A percentile compares a stretch with the other conserved stretches of the same genome.
phyloP scores from a whole-genome alignment of 352 stramenopile species.

The Phytophthora multivora region DNA sequence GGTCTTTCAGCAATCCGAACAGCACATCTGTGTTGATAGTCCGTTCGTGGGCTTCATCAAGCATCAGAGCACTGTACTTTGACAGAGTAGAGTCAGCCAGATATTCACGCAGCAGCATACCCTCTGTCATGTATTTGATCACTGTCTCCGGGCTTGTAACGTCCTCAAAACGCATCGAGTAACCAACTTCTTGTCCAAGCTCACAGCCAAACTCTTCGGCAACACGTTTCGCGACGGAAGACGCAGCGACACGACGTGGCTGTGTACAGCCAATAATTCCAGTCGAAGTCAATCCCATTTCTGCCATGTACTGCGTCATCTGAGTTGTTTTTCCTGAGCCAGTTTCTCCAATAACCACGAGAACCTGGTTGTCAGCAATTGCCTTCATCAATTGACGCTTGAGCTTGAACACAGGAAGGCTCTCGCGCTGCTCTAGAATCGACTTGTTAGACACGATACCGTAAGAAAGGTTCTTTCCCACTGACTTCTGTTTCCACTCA shows the following conservation, averaged over 20 bases:
- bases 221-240: slow-evolving; percentile 97
- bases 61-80: slow-evolving; percentile 96
- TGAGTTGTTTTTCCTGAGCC: slow-evolving; percentile 99
- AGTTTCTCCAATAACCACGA: slow-evolving; percentile 99
- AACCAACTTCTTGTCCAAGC: slow-evolving; percentile 94
- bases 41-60: slow-evolving; percentile 98
- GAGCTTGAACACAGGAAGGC: slow-evolving; percentile 97
- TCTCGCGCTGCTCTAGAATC: slow-evolving; percentile 97
- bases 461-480: slow-evolving; percentile 97
- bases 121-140: slow-evolving; percentile 99
- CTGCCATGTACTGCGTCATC: slow-evolving; percentile 99
- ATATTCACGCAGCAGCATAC: slow-evolving; percentile 99
- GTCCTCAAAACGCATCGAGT: slow-evolving; percentile 91
- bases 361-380: slow-evolving; percentile 95
- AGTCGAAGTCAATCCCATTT: slow-evolving; percentile 96
- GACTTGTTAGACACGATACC: slow-evolving; percentile 95
- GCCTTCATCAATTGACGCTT: slow-evolving; percentile 96
- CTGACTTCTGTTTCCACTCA: slow-evolving; percentile 98
- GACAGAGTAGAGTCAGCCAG: slow-evolving; percentile 95
- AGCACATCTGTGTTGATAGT: slow-evolving; percentile 99
- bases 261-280: slow-evolving; percentile 98
- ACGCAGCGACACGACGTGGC: slow-evolving; percentile 97
- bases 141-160: slow-evolving; percentile 92
- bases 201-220: slow-evolving; percentile 96
- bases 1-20: slow-evolving; percentile 95